These are phyloP conservation scores for Colletotrichum sp. DNA, from an alignment of 2,329 filamentous ascomycete genomes.

Conservation along the genomic window DNA sequence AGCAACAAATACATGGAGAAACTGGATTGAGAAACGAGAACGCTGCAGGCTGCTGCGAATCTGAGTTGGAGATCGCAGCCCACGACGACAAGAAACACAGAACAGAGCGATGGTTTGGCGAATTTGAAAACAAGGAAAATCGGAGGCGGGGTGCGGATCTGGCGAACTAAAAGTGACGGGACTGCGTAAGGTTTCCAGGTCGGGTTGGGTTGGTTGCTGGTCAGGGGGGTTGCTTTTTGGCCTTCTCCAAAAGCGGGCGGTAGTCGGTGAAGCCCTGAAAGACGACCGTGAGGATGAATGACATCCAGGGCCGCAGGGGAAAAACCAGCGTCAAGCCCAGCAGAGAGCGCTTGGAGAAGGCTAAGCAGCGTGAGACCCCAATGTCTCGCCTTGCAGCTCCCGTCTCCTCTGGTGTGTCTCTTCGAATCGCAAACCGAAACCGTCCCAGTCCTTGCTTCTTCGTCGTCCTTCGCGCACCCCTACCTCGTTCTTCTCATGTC, in stretches of 20 bases:
- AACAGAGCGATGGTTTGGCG: constrained; percentile 7
- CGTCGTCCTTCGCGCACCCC: not conserved
- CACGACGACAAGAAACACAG: constrained; percentile 7
- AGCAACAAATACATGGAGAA: constrained; percentile 3
- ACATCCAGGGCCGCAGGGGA: not conserved
- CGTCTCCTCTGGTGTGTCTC: not conserved
- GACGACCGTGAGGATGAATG: constrained; percentile 1
- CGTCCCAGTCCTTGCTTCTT: constrained; percentile 3
- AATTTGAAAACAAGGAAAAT: constrained; percentile 15
- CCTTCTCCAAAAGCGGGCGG: constrained; percentile 17
- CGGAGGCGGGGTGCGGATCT: constrained; percentile 18
- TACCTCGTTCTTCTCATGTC: not conserved
- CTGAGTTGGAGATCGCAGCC: not conserved
- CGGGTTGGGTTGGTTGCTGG: constrained; percentile 3
- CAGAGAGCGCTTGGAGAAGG: not conserved
- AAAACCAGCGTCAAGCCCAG: not conserved
- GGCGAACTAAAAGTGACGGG: not conserved
- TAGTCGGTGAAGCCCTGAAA: not conserved
- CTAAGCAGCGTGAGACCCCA: constrained; percentile 4
- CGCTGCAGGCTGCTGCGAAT: not conserved
- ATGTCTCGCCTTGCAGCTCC: constrained; percentile 16
- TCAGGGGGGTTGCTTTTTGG: constrained; percentile 4
- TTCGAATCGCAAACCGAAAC: constrained; percentile 4
- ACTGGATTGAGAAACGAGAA: not conserved
- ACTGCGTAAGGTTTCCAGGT: not conserved